Conservation (phyloP, 2,329 filamentous ascomycete species). For the Dothiorella sarmentorum region DNA sequence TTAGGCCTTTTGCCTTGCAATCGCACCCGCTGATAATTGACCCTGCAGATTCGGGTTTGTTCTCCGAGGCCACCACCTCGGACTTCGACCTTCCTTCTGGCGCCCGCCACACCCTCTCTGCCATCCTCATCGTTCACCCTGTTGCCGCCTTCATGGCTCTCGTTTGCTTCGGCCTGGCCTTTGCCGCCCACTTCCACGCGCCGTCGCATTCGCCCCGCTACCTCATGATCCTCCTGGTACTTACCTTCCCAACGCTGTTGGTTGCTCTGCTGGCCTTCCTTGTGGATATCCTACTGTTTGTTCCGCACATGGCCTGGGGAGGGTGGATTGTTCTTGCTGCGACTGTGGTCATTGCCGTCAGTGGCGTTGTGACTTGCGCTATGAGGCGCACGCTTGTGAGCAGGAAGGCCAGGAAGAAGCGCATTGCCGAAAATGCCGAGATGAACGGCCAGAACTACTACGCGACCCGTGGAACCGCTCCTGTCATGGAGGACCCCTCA, state of each 20-base stretch:
- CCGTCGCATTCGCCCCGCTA: conserved; percentile 89
- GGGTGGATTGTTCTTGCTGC: conserved; percentile 90
- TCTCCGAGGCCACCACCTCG: conserved; percentile 41
- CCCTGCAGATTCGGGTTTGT: conserved; percentile 41
- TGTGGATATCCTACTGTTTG: conserved; percentile 89
- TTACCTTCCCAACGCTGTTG: conserved; percentile 80
- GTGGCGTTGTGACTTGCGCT: conserved; percentile 82
- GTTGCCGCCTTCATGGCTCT: conserved; percentile 83
- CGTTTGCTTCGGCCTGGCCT: conserved; percentile 75
- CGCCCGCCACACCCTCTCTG: conserved; percentile 68
- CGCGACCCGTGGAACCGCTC: conserved; percentile 47
- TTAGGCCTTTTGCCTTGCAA: background rate
- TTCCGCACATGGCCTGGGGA: conserved; percentile 90
- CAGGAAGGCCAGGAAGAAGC: conserved; percentile 86
- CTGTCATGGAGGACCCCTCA: conserved; percentile 30
- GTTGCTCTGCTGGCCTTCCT: conserved; percentile 83
- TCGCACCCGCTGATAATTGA: background rate
- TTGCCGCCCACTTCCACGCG: conserved; percentile 78
- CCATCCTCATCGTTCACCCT: conserved; percentile 88
- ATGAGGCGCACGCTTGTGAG: conserved; percentile 92
- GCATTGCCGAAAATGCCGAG: conserved; percentile 89
- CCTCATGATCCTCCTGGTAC: conserved; percentile 77
- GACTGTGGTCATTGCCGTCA: conserved; percentile 77
- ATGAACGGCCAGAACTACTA: conserved; percentile 97
- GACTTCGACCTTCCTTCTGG: conserved; percentile 64